Percentiles rank a stretch among this genome's conserved stretches.
Evolutionary conservation across 1,284 basidiomycete species (phyloP).

Genomic region (Puccinia polysora): DNA sequence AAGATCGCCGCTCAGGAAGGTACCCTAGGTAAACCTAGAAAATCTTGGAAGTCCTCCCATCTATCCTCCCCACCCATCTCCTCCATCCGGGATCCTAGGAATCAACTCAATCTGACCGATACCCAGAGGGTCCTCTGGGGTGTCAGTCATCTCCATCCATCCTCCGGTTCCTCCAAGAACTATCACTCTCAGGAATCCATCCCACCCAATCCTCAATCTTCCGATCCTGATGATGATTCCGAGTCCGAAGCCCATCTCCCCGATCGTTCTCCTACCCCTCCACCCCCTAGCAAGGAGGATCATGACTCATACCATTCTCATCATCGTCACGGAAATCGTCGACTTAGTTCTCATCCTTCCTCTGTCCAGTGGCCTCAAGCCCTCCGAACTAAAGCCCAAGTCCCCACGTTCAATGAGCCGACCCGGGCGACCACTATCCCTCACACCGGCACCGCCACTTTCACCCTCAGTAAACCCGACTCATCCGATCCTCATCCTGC

Average conservation of each 20-base stretch:
- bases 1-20: constrained; percentile 45
- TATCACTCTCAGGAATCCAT: constrained; percentile 7
- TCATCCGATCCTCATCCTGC: constrained; percentile 28
- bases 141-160: constrained; percentile 22
- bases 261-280: constrained; percentile 5
- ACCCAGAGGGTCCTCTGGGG: constrained; percentile 32
- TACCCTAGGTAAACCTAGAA: constrained; percentile 45
- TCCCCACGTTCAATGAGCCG: neutral
- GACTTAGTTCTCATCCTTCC: too few relatives aligned
- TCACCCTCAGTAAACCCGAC: constrained; percentile 42
- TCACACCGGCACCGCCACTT: constrained; percentile 9
- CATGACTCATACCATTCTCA: too few relatives aligned
- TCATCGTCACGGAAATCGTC: constrained; percentile 13
- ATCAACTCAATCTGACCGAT: constrained; percentile 27
- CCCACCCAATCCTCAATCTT: constrained; percentile 18
- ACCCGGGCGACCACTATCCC: constrained; percentile 3
- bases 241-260: constrained; percentile 17
- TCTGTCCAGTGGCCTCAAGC: constrained; percentile 8
- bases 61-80: neutral
- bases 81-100: constrained; percentile 2
- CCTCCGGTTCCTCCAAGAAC: neutral
- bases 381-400: constrained; percentile 8
- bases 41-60: constrained; percentile 47
- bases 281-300: neutral
- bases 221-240: constrained; percentile 15